These are phyloP conservation scores for Flaveria linearis DNA, from an alignment of 129 eudicot genomes.

Conservation along the genomic window DNA sequence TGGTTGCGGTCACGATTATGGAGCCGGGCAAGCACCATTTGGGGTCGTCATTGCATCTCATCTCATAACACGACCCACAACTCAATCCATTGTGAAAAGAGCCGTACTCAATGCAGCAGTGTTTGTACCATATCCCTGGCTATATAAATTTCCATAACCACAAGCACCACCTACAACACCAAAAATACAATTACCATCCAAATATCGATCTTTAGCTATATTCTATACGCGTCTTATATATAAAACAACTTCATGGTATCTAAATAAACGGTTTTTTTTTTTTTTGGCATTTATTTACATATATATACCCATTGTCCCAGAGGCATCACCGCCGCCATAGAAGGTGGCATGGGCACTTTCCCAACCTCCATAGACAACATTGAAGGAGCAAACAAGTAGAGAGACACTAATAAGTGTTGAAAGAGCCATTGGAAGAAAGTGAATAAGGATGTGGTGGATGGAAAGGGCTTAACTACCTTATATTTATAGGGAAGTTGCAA, in stretches of 20 bases:
- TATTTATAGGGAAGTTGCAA: conserved; percentile 46
- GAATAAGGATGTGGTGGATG: conserved; percentile 24
- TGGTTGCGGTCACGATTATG: conserved; percentile 73
- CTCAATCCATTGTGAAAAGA: conserved; percentile 75
- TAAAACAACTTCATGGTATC: no score
- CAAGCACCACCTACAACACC: conserved; percentile 78
- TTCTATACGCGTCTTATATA: no score
- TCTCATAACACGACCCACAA: conserved; percentile 76
- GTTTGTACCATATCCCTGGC: conserved; percentile 78
- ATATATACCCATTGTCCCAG: conserved; percentile 90
- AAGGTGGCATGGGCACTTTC: conserved; percentile 78
- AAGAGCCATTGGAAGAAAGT: conserved; percentile 45
- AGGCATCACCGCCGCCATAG: conserved; percentile 89
- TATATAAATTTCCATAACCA: conserved; percentile 81
- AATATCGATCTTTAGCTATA: no score
- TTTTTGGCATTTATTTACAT: not conserved
- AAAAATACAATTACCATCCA: not conserved
- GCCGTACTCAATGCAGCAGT: conserved; percentile 88
- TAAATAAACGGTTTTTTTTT: not conserved
- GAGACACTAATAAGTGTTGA: conserved; percentile 37
- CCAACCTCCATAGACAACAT: conserved; percentile 67
- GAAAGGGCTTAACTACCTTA: conserved; percentile 44
- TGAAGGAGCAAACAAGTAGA: conserved; percentile 39
- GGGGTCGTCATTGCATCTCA: conserved; percentile 64
- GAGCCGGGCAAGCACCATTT: conserved; percentile 64